Evolutionary conservation across 495 filamentous ascomycete genomes (phyloP).

Genomic region (Penicillium waksmanii): DNA sequence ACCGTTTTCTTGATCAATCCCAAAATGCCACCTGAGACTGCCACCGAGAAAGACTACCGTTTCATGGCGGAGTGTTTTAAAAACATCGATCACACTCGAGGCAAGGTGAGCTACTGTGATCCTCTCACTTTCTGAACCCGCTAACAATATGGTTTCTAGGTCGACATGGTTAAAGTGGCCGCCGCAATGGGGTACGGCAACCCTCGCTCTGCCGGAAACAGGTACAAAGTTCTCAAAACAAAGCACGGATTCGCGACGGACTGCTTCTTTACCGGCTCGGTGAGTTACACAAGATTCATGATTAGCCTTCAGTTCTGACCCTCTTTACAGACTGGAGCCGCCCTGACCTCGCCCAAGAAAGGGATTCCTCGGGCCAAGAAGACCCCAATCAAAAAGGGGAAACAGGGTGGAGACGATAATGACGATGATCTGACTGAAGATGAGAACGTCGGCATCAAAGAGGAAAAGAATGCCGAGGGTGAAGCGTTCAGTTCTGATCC

Average conservation of each 20-base stretch:
- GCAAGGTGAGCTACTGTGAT: constrained; percentile 8
- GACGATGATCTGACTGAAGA: background rate
- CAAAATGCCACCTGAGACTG: background rate
- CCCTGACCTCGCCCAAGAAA: background rate
- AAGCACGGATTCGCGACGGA: constrained; percentile 24
- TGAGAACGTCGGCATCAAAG: background rate
- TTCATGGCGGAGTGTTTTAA: constrained; percentile 12
- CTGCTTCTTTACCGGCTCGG: background rate
- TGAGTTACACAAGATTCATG: background rate
- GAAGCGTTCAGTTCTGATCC: background rate
- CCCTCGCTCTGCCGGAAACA: constrained; percentile 34
- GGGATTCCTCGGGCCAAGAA: background rate
- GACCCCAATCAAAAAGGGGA: background rate
- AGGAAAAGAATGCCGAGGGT: background rate
- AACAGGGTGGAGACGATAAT: background rate
- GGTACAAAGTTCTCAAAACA: constrained; percentile 32
- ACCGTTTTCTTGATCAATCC: background rate
- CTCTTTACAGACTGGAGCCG: background rate
- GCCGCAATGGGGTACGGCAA: constrained; percentile 35
- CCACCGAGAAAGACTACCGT: background rate
- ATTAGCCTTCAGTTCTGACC: background rate
- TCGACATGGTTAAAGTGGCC: constrained; percentile 32
- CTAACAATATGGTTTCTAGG: constrained; percentile 17
- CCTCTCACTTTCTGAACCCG: background rate
- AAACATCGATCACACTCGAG: background rate